Conservation (phyloP, 306 rosid species). For the Gleditsia sinensis region DNA sequence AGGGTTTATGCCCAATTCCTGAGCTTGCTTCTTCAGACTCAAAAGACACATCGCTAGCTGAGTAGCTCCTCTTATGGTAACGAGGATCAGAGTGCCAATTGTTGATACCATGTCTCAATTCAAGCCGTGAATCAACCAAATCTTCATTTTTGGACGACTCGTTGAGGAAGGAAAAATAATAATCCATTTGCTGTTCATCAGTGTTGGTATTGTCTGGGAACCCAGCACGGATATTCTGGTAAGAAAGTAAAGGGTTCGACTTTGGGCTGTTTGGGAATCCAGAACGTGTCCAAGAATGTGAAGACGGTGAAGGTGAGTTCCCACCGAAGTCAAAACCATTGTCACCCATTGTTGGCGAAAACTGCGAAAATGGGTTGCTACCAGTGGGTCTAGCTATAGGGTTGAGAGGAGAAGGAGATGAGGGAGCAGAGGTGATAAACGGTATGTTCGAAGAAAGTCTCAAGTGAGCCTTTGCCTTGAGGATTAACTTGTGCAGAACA, state of each 20-base stretch:
- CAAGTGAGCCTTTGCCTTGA: constrained; percentile 66
- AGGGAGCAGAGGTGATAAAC: constrained; percentile 45
- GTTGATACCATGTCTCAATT: constrained; percentile 50
- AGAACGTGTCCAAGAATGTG: constrained; percentile 58
- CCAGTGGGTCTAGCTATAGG: constrained; percentile 66
- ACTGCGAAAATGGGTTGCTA: constrained; percentile 63
- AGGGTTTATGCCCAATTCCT: constrained; percentile 73
- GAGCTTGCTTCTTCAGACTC: constrained; percentile 63
- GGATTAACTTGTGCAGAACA: constrained; percentile 54
- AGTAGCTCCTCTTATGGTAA: constrained; percentile 76
- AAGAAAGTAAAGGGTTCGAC: constrained; percentile 63
- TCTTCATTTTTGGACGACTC: constrained; percentile 66
- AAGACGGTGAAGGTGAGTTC: constrained; percentile 62
- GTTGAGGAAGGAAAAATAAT: constrained; percentile 74
- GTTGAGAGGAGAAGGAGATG: constrained; percentile 58
- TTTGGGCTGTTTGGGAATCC: constrained; percentile 68
- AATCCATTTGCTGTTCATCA: constrained; percentile 74
- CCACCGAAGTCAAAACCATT: constrained; percentile 60
- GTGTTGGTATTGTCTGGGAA: not conserved
- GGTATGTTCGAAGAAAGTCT: constrained; percentile 42
- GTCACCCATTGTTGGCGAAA: constrained; percentile 51
- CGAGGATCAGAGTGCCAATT: constrained; percentile 66
- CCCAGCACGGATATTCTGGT: constrained; percentile 58
- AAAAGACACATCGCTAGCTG: constrained; percentile 81
- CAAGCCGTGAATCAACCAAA: constrained; percentile 57